A percentile compares a stretch with the other conserved stretches of the same genome.
Conservation (phyloP, 148 eudicot species). For the Arctostaphylos glauca region DNA sequence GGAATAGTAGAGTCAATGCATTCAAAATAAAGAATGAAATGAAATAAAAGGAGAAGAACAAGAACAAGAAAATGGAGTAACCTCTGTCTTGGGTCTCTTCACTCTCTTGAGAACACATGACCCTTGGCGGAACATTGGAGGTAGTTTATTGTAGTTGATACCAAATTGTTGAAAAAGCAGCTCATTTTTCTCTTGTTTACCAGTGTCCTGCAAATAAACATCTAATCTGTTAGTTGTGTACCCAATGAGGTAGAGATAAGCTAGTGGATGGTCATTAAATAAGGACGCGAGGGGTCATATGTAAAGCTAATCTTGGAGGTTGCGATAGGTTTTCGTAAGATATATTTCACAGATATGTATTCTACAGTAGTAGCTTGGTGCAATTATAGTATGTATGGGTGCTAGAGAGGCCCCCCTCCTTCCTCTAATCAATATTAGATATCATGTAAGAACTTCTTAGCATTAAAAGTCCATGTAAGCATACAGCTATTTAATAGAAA, state of each 20-base stretch:
- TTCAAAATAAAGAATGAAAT: neutral
- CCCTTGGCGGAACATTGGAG: slow-evolving; percentile 77
- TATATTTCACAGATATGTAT: neutral
- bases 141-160: slow-evolving; percentile 66
- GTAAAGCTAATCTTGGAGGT: neutral
- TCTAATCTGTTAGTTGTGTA: neutral
- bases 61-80: slow-evolving; percentile 13
- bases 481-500: neutral
- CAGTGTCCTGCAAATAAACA: slow-evolving; percentile 46
- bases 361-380: neutral
- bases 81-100: slow-evolving; percentile 46
- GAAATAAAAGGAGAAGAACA: neutral
- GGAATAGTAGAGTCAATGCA: neutral
- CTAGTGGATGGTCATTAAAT: neutral
- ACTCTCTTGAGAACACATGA: slow-evolving; percentile 47
- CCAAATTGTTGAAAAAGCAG: slow-evolving; percentile 68
- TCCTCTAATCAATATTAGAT: neutral
- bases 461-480: neutral
- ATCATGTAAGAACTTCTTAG: neutral
- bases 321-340: neutral
- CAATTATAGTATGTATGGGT: neutral
- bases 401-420: neutral
- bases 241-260: neutral
- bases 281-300: neutral
- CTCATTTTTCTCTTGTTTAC: slow-evolving; percentile 76